Conservation (phyloP, 75 land plant genomes). For the Sequoiadendron giganteum region DNA sequence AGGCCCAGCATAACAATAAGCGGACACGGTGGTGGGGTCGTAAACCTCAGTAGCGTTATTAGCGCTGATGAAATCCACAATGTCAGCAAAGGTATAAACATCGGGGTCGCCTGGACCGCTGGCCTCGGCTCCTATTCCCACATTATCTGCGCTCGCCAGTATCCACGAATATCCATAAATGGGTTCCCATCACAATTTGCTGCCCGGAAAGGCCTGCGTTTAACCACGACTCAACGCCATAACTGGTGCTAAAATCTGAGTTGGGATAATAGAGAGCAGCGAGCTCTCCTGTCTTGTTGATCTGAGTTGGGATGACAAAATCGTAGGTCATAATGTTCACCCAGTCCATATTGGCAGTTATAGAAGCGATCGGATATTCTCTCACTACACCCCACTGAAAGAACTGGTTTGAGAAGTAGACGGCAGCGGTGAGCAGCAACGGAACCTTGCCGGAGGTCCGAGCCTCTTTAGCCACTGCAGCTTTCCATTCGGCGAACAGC, state of each 20-base stretch:
- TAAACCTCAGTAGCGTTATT: constrained; percentile 42
- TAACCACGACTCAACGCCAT: no score
- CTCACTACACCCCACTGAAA: no score
- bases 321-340: constrained; percentile 57
- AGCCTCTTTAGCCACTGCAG: no score
- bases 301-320: constrained; percentile 41
- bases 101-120: constrained; percentile 51
- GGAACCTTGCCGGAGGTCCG: no score
- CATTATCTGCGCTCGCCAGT: no score
- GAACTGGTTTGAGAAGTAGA: no score
- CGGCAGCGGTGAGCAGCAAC: no score
- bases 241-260: no score
- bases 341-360: constrained; percentile 41
- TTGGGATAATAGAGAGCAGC: constrained; percentile 48
- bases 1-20: constrained; percentile 42
- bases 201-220: no score
- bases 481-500: no score
- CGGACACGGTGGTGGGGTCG: constrained; percentile 32
- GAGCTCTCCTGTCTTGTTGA: constrained; percentile 40
- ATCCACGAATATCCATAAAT: no score
- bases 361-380: constrained; percentile 37
- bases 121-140: constrained; percentile 41
- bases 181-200: no score
- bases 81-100: constrained; percentile 7
- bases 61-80: constrained; percentile 24